These are phyloP conservation scores for Ustilago cynodontis DNA, from an alignment of 1,284 basidiomycete species.

Conservation along the genomic window DNA sequence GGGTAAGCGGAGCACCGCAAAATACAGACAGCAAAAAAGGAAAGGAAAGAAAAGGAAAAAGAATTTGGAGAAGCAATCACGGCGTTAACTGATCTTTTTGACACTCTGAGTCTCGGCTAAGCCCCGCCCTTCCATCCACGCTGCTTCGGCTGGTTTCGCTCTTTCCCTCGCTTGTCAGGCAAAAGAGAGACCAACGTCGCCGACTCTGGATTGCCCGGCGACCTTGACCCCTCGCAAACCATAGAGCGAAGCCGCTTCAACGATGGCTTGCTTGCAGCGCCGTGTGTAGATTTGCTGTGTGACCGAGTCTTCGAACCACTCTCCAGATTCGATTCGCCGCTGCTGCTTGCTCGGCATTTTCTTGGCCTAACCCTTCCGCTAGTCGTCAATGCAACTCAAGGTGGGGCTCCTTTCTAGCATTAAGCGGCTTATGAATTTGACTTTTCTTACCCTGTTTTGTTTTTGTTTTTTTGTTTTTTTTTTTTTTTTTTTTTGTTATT, in stretches of 20 bases:
- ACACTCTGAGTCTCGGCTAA: background rate
- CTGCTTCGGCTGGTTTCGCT: background rate
- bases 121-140: background rate
- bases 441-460: background rate
- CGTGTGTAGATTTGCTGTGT: background rate
- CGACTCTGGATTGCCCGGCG: background rate
- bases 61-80: background rate
- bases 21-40: background rate
- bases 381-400: no score
- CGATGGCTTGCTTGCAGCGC: background rate
- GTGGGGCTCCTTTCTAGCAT: background rate
- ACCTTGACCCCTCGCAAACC: background rate
- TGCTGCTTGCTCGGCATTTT: constrained; percentile 3
- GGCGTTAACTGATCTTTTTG: background rate
- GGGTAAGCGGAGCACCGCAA: constrained; percentile 9
- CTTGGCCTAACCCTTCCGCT: background rate
- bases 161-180: background rate
- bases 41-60: background rate
- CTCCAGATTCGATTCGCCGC: background rate
- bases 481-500: no score
- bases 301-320: background rate
- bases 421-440: background rate
- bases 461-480: no score
- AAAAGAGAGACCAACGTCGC: background rate
- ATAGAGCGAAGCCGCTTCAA: no score